These are phyloP conservation scores for Erodium chrysanthum DNA, from an alignment of 441 rosid species.

Conservation along the genomic window DNA sequence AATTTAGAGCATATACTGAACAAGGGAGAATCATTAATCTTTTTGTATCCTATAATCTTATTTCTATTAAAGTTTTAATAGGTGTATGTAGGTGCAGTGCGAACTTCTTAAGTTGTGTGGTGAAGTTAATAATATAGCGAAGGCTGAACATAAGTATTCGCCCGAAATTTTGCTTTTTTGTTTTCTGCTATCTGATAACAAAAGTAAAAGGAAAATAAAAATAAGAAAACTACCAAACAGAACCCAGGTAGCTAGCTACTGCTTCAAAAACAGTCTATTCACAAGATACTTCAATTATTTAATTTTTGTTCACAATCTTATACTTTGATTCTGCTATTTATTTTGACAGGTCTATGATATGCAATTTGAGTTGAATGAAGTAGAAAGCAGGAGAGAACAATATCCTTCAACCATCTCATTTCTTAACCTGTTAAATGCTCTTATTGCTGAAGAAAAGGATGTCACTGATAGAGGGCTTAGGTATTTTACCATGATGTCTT, in stretches of 20 bases:
- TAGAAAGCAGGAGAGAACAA: slow-evolving; percentile 88
- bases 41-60: not conserved
- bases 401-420: slow-evolving; percentile 92
- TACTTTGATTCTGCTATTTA: not conserved
- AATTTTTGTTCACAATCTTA: not conserved
- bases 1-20: not conserved
- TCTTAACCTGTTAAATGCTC: slow-evolving; percentile 75
- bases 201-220: not conserved
- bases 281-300: slow-evolving; percentile 1
- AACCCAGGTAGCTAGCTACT: not conserved
- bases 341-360: slow-evolving; percentile 74
- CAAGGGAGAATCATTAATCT: not conserved
- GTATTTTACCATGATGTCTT: slow-evolving; percentile 32
- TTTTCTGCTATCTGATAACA: not conserved
- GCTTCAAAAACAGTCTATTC: not conserved
- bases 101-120: not conserved
- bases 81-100: slow-evolving; percentile 1
- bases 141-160: not conserved
- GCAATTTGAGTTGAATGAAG: slow-evolving; percentile 96
- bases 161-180: not conserved
- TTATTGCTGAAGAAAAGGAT: slow-evolving; percentile 85
- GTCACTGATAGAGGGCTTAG: slow-evolving; percentile 79
- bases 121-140: not conserved
- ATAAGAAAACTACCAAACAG: not conserved
- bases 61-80: not conserved